Percentiles rank a stretch among this genome's conserved stretches.
Evolutionary conservation across 2,329 filamentous ascomycete genomes (phyloP).

Genomic region (Colletotrichum cordylinicola): DNA sequence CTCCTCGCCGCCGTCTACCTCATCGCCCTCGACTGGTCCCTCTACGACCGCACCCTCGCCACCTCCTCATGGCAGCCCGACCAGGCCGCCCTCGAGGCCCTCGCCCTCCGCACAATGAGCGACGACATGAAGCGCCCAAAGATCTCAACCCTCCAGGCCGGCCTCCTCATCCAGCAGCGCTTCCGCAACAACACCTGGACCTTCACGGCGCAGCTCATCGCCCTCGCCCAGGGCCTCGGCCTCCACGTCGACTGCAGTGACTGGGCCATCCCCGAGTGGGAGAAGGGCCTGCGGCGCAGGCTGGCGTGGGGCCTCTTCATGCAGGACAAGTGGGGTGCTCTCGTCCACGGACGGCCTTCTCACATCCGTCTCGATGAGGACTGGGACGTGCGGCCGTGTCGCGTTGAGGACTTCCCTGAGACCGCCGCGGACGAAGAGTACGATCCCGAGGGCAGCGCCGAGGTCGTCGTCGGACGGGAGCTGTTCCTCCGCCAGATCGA

Average conservation of each 20-base stretch:
- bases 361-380: slow-evolving; percentile 56
- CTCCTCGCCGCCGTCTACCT: slow-evolving; percentile 66
- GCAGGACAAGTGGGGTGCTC: slow-evolving; percentile 68
- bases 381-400: slow-evolving; percentile 55
- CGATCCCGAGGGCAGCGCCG: slow-evolving; percentile 43
- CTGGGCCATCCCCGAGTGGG: slow-evolving; percentile 70
- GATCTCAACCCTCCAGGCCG: slow-evolving; percentile 60
- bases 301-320: slow-evolving; percentile 70
- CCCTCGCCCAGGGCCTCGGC: slow-evolving; percentile 63
- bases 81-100: slow-evolving; percentile 37
- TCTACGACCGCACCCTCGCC: slow-evolving; percentile 58
- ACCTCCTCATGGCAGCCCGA: slow-evolving; percentile 35
- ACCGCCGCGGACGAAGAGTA: slow-evolving; percentile 38
- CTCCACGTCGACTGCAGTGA: slow-evolving; percentile 65
- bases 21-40: slow-evolving; percentile 66
- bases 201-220: slow-evolving; percentile 59
- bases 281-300: slow-evolving; percentile 64
- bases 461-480: slow-evolving; percentile 49
- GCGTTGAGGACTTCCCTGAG: slow-evolving; percentile 43
- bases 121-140: slow-evolving; percentile 58
- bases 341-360: slow-evolving; percentile 62
- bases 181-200: slow-evolving; percentile 52
- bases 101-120: slow-evolving; percentile 49
- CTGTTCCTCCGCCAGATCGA: slow-evolving; percentile 57
- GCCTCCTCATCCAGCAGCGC: slow-evolving; percentile 57